Evolutionary conservation across 768 basidiomycete genomes (phyloP), one percentile per base, ranked within the genome.

Genomic region (Lentinula raphanica): DNA sequence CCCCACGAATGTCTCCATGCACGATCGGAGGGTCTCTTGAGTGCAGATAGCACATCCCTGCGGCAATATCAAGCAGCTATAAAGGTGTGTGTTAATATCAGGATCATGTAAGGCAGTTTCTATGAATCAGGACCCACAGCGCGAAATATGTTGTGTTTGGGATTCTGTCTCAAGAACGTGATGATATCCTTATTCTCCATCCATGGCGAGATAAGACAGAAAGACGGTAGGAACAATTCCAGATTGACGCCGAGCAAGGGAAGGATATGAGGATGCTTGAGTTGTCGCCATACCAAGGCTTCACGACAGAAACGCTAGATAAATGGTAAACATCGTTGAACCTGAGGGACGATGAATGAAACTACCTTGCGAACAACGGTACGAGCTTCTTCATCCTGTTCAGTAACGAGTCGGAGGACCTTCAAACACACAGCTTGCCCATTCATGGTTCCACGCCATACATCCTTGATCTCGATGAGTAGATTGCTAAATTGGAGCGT

Each of bases 21-120:
- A 66, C 54, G 9, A 71, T 63, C 1, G 68, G 68, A 1, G 60
- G 59, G 13, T 60, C 40, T 19, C 60, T 49, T 32, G 66, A 68
- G 56, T 77, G 74, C 38, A 76, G 55, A 50, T 76, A 75, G 27
- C 61, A 6, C 39, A 76, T 45, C 15, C 74, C 74, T 7, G 70
- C 59, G 28, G 67, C 69, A 15, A 74, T 61, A 48, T 76, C 74
- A 6, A 31, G 8, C 5, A 57, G 8, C 56, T 57, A 29, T 5
- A 21, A 12, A 19, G 8, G 6, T n/a, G 25, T 9, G 45, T 3
- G n/a, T 21, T n/a, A 27, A 35, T 23, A 12, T 59, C 13, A 29
- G 27, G 3, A 3, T 23, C n/a, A 5, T 9, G n/a, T n/a, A 6
- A 27, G 28, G 7, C 17, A 23, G 13, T 12, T 21, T 25, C 19